phyloP scores from a whole-genome alignment of 345 rosid species.

The Zanthoxylum bungeanum region DNA sequence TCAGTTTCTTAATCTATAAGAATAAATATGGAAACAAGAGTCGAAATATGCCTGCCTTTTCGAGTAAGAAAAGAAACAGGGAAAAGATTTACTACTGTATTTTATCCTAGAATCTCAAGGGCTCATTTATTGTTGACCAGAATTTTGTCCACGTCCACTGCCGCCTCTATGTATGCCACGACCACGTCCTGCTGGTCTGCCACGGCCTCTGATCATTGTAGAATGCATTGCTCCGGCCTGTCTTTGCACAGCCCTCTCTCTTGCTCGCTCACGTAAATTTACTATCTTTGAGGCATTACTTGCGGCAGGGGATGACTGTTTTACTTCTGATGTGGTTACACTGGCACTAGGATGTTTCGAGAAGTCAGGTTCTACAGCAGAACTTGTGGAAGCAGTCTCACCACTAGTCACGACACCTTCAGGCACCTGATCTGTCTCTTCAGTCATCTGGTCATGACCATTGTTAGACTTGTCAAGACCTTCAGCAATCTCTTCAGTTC shows the following conservation, averaged over 20 bases:
- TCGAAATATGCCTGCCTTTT: too few species aligned
- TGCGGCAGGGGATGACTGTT: conserved; percentile 45
- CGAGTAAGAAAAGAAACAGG: too few species aligned
- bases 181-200: conserved; percentile 43
- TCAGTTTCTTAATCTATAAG: too few species aligned
- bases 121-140: conserved; percentile 39
- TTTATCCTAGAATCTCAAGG: too few species aligned
- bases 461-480: conserved; percentile 54
- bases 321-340: conserved; percentile 39
- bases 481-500: conserved; percentile 40
- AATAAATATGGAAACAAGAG: too few species aligned
- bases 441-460: conserved; percentile 34
- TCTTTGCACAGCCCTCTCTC: conserved; percentile 48
- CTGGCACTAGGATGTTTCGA: conserved; percentile 30
- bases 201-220: conserved; percentile 40
- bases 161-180: conserved; percentile 39
- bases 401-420: conserved; percentile 24
- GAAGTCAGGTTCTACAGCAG: conserved; percentile 23
- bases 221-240: conserved; percentile 43
- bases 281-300: conserved; percentile 42
- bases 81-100: too few species aligned
- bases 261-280: conserved; percentile 54
- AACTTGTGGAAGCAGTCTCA: conserved; percentile 26
- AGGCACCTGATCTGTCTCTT: conserved; percentile 32
- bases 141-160: conserved; percentile 44